Percentiles rank a stretch among this genome's conserved stretches.
phyloP scores from a whole-genome alignment of 208 protist genomes.

The Wallacemonas sp. region DNA sequence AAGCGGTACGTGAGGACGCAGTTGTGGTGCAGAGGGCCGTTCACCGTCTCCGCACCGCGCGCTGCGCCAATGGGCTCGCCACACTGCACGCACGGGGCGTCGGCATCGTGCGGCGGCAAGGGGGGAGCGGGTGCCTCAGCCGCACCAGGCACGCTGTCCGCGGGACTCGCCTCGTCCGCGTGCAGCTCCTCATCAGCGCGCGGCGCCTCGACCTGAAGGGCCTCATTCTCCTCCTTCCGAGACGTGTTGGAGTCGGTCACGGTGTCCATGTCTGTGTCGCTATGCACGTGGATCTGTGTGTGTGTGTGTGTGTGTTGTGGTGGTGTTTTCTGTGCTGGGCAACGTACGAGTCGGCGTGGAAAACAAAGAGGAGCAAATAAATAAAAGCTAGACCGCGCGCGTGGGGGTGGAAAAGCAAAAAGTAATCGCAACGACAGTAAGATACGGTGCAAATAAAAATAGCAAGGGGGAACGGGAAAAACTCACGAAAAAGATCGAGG shows the following conservation, averaged over 20 bases:
- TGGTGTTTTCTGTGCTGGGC: background rate
- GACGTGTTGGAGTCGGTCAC: background rate
- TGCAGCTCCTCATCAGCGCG: conserved; percentile 19
- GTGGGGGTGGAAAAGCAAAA: no score
- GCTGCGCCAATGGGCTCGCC: conserved; percentile 30
- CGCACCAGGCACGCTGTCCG: conserved; percentile 8
- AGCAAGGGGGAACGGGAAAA: background rate
- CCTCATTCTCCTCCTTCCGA: conserved; percentile 12
- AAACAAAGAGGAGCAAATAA: conserved; percentile 5
- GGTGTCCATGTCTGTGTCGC: background rate
- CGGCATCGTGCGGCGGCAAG: conserved; percentile 5
- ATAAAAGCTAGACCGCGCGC: background rate
- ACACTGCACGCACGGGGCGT: conserved; percentile 36
- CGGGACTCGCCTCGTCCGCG: background rate
- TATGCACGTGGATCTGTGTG: no score
- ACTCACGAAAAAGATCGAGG: no score
- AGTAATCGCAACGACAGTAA: no score
- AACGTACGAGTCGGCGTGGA: background rate
- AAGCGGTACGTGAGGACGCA: conserved; percentile 47
- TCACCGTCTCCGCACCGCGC: conserved; percentile 26
- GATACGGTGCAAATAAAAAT: no score
- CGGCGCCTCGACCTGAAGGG: conserved; percentile 1
- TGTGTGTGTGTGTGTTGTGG: conserved; percentile 1
- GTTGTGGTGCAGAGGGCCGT: conserved; percentile 38
- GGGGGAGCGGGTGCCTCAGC: background rate